Percentiles rank a stretch among this genome's conserved stretches.
These are phyloP conservation scores for Dendrocalamus sinicus DNA, from an alignment of 176 grass and related monocot genomes.

Conservation along the genomic window DNA sequence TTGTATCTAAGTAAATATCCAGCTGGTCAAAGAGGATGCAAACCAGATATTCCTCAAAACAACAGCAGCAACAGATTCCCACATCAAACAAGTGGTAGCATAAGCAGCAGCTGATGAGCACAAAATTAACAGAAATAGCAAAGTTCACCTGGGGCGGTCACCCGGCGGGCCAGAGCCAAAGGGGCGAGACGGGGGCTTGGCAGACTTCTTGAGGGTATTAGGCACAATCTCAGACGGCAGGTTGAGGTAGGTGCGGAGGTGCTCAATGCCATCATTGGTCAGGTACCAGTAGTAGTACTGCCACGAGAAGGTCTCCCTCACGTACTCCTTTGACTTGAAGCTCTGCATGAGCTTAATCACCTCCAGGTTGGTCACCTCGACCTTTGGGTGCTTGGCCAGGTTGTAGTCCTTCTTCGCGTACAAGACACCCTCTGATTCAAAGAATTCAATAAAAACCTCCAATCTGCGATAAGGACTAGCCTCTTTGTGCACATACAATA, in stretches of 20 bases:
- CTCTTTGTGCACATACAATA: background rate
- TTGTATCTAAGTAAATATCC: background rate
- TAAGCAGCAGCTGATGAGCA: background rate
- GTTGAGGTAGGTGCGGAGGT: slow-evolving; percentile 81
- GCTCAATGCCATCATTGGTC: slow-evolving; percentile 88
- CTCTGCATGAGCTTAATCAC: slow-evolving; percentile 99
- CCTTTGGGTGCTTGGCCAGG: slow-evolving; percentile 81
- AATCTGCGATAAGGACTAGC: background rate
- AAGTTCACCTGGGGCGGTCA: slow-evolving; percentile 75
- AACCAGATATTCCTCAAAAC: background rate
- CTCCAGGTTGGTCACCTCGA: slow-evolving; percentile 81
- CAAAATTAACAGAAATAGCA: background rate
- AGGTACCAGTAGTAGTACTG: slow-evolving; percentile 97
- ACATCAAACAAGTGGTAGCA: background rate
- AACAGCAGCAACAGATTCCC: background rate
- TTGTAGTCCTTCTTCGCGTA: slow-evolving; percentile 98
- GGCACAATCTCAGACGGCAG: slow-evolving; percentile 93
- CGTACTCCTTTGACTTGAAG: slow-evolving; percentile 98
- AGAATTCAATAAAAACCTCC: background rate
- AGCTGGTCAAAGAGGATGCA: background rate
- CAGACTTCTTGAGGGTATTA: slow-evolving; percentile 88
- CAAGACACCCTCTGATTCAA: slow-evolving; percentile 70
- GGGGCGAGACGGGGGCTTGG: slow-evolving; percentile 74
- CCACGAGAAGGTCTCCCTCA: slow-evolving; percentile 91
- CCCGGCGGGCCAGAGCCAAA: slow-evolving; percentile 82